Base-by-base conservation (phyloP, 2,329 filamentous ascomycete species). In the Scedosporium dehoogii region DNA sequence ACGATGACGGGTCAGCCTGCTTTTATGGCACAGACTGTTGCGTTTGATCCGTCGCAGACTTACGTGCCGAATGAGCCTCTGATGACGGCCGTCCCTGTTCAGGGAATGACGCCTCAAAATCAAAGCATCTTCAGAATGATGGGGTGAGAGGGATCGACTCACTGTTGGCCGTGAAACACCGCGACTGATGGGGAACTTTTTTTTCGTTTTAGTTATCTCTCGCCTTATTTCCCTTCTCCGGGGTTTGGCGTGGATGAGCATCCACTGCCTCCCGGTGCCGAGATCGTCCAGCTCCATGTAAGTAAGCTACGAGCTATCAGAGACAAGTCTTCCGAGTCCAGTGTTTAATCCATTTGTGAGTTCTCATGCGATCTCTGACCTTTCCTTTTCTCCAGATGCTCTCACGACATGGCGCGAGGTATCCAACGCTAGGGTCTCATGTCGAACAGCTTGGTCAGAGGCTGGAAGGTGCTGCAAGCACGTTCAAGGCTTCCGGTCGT, bases 201-300 rank as follows among this genome's bases (percentile, higher is more conserved):
- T 6, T 23, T 53, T 14, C n/a, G 33, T 27, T 25, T 9, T 33
- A 71, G 70, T 5, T 82, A 86, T 65, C 73, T 91, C 33, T 85
- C 84, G 46, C 87, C 88, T 3, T 92, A 91, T 72, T 83, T 83
- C 64, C 85, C 88, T 0, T 85, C 87, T 62, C 83, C 87, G 0
- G 89, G 89, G 1, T 92, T 91, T 66, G 89, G 89, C 2, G 87
- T 90, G 0, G 77, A 87, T 16, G 89, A 92, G 72, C 89, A 87
- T 67, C 79, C 87, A 3, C 72, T 90, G 16, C 89, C 88, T 0
- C 71, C 77, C 6, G 87, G 85, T 12, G 82, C 88, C 0, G 85
- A 87, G 63, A 88, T 91, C 59, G 77, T 86, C 29, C 87, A 90
- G 75, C 76, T 92, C 21, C 81, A 83, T 64, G 74, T 75, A 61